These are phyloP conservation scores for Blastocrithidia nonstop DNA, from an alignment of 208 protist genomes.

Conservation along the genomic window DNA sequence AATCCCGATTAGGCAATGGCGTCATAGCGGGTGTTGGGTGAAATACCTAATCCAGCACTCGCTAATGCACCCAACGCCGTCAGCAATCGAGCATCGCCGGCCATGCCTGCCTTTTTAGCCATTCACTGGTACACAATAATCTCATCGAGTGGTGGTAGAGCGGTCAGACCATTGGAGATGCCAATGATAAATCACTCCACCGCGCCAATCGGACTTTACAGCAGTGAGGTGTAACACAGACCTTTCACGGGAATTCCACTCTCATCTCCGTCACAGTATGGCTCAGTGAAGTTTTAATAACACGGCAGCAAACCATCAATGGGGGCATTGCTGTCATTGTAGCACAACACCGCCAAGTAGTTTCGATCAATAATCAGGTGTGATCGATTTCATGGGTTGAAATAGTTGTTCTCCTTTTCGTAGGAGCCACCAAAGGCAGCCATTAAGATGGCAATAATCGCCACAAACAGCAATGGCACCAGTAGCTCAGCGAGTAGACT, in stretches of 20 bases:
- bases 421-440: constrained; percentile 13
- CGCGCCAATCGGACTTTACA: neutral
- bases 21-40: constrained; percentile 18
- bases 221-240: constrained; percentile 12
- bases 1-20: constrained; percentile 29
- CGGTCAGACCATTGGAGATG: constrained; percentile 7
- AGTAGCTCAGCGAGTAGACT: constrained; percentile 16
- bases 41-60: constrained; percentile 11
- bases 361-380: constrained; percentile 6
- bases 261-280: constrained; percentile 12
- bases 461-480: constrained; percentile 27
- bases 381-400: neutral
- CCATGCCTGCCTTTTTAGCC: constrained; percentile 22
- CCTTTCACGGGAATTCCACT: constrained; percentile 18
- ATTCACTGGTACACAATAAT: constrained; percentile 51
- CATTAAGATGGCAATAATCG: constrained; percentile 20
- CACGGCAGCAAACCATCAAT: constrained; percentile 14
- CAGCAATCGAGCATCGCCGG: constrained; percentile 3
- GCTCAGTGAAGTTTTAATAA: neutral
- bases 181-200: constrained; percentile 13
- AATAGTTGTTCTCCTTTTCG: neutral
- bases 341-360: constrained; percentile 19
- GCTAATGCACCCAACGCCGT: constrained; percentile 14
- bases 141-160: constrained; percentile 22
- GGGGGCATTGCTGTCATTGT: constrained; percentile 4